Evolutionary conservation across 1,284 basidiomycete genomes (phyloP).

Genomic region (Schizopora paradoxa): DNA sequence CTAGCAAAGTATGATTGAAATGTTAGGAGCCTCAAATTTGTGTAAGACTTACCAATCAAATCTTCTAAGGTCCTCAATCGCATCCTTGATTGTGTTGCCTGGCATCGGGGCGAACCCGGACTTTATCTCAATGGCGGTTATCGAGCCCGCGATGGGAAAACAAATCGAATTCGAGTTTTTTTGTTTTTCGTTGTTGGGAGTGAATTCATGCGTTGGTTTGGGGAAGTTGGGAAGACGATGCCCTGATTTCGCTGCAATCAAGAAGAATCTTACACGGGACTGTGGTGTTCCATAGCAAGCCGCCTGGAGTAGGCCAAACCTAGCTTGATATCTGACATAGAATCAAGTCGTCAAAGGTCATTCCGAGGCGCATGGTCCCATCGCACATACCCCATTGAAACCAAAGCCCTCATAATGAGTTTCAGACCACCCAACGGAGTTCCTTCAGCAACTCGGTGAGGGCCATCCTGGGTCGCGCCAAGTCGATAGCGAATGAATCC

Average conservation of each 20-base stretch:
- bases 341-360: slow-evolving; percentile 4
- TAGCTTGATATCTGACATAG: slow-evolving; percentile 58
- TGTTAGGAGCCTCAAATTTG: slow-evolving; percentile 28
- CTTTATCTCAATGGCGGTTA: slow-evolving; percentile 42
- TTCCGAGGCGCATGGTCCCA: background rate
- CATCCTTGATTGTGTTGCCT: slow-evolving; percentile 56
- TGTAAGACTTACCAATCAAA: slow-evolving; percentile 61
- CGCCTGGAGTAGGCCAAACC: slow-evolving; percentile 59
- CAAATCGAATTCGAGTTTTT: slow-evolving; percentile 42
- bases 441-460: slow-evolving; percentile 48
- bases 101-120: slow-evolving; percentile 47
- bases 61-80: slow-evolving; percentile 59
- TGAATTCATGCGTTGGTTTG: slow-evolving; percentile 63
- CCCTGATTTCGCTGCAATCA: slow-evolving; percentile 53
- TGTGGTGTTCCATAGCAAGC: slow-evolving; percentile 73
- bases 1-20: background rate
- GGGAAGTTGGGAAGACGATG: slow-evolving; percentile 57
- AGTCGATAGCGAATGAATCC: slow-evolving; percentile 59
- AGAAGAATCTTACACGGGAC: slow-evolving; percentile 61
- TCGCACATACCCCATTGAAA: slow-evolving; percentile 52
- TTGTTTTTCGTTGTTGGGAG: no score
- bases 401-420: slow-evolving; percentile 50
- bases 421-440: slow-evolving; percentile 65
- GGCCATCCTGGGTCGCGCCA: slow-evolving; percentile 43
- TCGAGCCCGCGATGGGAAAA: slow-evolving; percentile 34